A percentile compares a stretch with the other conserved stretches of the same genome.
Conservation (phyloP, 1,139 yeast species). For the Geotrichum candidum region DNA sequence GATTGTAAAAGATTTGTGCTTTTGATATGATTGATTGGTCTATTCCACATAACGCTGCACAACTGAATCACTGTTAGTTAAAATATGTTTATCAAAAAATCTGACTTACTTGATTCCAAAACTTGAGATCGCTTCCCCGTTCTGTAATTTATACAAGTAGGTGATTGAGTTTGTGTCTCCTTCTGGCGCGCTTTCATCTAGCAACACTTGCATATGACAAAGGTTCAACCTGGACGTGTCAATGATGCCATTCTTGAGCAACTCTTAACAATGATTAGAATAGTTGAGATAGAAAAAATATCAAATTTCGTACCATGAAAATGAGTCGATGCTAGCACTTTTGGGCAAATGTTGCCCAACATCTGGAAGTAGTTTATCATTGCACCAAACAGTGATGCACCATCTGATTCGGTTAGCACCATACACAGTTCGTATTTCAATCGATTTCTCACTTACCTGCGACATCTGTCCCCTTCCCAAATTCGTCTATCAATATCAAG, state of each 20-base stretch:
- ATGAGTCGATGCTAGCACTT: constrained; percentile 41
- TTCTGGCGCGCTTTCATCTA: constrained; percentile 14
- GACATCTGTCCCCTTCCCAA: constrained; percentile 47
- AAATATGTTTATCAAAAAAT: neutral
- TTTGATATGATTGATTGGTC: constrained; percentile 19
- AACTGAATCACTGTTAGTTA: constrained; percentile 15
- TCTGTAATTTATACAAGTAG: constrained; percentile 21
- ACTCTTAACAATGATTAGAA: constrained; percentile 8
- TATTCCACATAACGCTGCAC: constrained; percentile 26
- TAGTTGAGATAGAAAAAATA: neutral
- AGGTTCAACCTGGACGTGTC: constrained; percentile 10
- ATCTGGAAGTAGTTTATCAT: constrained; percentile 31
- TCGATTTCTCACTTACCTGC: constrained; percentile 13
- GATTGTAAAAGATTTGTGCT: constrained; percentile 21
- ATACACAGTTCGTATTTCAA: constrained; percentile 8
- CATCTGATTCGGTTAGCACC: constrained; percentile 31
- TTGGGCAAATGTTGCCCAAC: constrained; percentile 26
- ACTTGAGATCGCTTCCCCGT: constrained; percentile 22
- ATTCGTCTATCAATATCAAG: constrained; percentile 44
- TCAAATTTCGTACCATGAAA: constrained; percentile 33
- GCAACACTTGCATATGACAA: constrained; percentile 23
- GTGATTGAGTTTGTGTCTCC: constrained; percentile 13
- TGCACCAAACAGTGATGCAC: constrained; percentile 43
- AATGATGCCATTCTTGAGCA: constrained; percentile 13
- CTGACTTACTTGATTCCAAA: constrained; percentile 22